Base-by-base conservation (phyloP, 2,329 filamentous ascomycete species). In the Colletotrichum falcatum region DNA sequence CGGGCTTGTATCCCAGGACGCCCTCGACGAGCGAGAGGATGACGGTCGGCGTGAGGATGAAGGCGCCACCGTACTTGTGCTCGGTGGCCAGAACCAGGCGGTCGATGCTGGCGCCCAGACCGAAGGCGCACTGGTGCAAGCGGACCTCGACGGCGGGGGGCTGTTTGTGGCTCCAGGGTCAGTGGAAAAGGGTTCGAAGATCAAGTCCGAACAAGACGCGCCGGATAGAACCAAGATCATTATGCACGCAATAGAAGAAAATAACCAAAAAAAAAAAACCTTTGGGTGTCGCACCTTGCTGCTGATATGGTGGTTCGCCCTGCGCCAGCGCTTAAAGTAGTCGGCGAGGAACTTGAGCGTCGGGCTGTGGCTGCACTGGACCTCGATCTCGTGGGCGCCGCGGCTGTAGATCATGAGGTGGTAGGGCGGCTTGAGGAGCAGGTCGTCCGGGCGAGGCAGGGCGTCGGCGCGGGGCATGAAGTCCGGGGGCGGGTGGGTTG, bases 291-390 rank as follows among this genome's bases (percentile, higher is more conserved):
- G 72, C 65, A 82, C 81, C 71, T 77, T 80, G 39, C 77, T 75
- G 14, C 74, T 76, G 33, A 81, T 75, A 9, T 80, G 78, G 56
- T 82, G 78, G 63, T 87, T 86, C 11, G 79, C 76, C 49, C 81
- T 80, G 55, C 81, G 83, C 84, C 85, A 87, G 44, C 81, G 81
- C 75, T 81, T 81, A 2, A 87, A 74, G 67, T 87, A 88, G 1
- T 82, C 80, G 3, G 79, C 78, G 8, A 88, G 73, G 20, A 86
- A 75, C 62, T 83, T 77, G 35, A 87, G 74, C 0, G 83, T 84
- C 5, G 81, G 80, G 49, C 81, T 81, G 74, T 88, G 86, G 59
- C 83, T 87, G 61, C 82, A 80, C 59, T 86, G 81, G 14, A 88
- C 76, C 58, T 83, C 80, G 12, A 87, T 78, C 28, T 73, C 74